Conservation (phyloP, 169 alveolate genomes). For the Besnoitia besnoiti region DNA sequence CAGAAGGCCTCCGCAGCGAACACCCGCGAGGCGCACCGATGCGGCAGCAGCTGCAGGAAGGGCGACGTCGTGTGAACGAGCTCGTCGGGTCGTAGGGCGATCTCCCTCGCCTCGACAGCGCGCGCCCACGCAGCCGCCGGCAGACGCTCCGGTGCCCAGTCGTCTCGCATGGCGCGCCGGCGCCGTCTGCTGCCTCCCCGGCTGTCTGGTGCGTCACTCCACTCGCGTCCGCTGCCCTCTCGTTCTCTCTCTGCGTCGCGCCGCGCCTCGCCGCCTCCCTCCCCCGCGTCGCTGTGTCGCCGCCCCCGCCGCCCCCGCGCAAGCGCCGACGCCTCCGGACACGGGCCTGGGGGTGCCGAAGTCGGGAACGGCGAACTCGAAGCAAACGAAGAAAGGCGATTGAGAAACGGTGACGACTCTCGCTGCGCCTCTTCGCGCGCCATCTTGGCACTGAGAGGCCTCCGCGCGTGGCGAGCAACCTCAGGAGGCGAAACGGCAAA, state of each 20-base stretch:
- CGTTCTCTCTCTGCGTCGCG: not conserved
- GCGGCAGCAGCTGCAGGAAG: not conserved
- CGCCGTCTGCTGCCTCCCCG: not conserved
- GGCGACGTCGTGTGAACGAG: not conserved
- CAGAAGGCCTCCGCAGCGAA: not conserved
- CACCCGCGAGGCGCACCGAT: not conserved
- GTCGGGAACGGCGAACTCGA: not conserved
- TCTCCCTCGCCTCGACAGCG: not conserved
- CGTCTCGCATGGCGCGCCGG: not conserved
- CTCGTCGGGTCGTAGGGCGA: not conserved
- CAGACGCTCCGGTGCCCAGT: not conserved
- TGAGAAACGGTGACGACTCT: too few relatives aligned
- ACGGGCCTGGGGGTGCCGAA: not conserved
- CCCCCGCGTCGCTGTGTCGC: not conserved
- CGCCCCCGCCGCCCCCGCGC: too few relatives aligned
- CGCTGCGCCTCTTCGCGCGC: too few relatives aligned
- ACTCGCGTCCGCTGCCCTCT: not conserved
- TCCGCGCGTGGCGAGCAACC: too few relatives aligned
- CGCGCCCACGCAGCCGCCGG: too few relatives aligned
- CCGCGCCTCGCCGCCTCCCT: not conserved
- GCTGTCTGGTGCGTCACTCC: too few relatives aligned
- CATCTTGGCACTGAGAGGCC: too few relatives aligned
- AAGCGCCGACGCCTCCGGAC: not conserved
- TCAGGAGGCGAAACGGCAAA: too few relatives aligned
- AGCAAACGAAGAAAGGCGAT: not conserved